Evolutionary conservation across 164 flowering plant genomes (phyloP), one percentile per base, ranked within the genome.

Genomic region (Berberis vulgaris): DNA sequence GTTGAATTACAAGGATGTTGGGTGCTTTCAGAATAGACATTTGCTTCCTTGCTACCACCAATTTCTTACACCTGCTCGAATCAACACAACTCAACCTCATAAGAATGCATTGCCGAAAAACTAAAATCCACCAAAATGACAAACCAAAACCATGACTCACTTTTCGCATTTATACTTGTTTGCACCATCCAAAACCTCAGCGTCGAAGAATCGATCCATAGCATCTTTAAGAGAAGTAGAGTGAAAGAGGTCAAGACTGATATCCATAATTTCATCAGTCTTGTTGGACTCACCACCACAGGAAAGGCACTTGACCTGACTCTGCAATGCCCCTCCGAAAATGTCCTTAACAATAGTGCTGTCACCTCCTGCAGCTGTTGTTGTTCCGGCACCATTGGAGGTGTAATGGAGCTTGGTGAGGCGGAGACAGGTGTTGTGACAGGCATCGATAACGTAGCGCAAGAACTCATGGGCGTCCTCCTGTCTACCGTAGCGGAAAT

Each of bases 401-500:
- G 41, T 44, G 10, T 8, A 3, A 45, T 6, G n/a, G 10, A 45
- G 26, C 54, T 11, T 46, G 53, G 6, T 88, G 61, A 87, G 67
- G 38, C 87, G 82, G 52, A 91, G 78, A 68, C 91, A 88, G 12
- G 90, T 77, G 69, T 82, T 87, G 69, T 91, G 90, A 63, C 99
- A 95, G 1, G 97, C 96, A 65, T 91, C 99, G 39, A 95, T 88
- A 12, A 95, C 96, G 63, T 81, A 89, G 0, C 97, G 87, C 41
- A 95, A 77, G 73, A 95, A 95, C 79, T 95, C 99, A 66, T 95
- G 99, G 0, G 99, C 99, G 65, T 95, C 99, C 77, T 95, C 99
- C 62, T 95, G 99, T 65, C 88, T 78, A 0, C 92, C 97, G 3
- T 11, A 12, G 49, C 83, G 76, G 63, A 95, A 95, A 46, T 85